phyloP scores from a whole-genome alignment of 2,329 filamentous ascomycete genomes.

The Corynespora cassiicola region DNA sequence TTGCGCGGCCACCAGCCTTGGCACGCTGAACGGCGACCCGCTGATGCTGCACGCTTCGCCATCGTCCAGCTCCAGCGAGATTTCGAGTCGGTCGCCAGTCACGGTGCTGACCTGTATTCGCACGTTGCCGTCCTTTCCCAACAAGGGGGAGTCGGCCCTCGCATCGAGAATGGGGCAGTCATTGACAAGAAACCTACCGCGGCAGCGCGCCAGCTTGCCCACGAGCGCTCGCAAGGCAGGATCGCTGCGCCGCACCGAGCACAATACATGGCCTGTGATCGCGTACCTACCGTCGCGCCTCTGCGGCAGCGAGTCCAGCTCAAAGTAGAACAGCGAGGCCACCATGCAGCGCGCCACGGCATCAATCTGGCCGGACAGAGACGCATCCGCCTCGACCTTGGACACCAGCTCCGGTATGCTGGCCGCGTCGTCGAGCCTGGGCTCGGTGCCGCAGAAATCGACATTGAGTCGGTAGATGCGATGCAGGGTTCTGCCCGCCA shows the following conservation, averaged over 20 bases:
- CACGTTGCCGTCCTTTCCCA: no score
- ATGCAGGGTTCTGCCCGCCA: conserved; percentile 2
- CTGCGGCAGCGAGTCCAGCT: conserved; percentile 12
- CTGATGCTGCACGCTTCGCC: no score
- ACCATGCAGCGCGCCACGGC: conserved; percentile 11
- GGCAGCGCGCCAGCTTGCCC: no score
- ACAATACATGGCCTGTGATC: conserved; percentile 6
- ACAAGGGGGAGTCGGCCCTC: no score
- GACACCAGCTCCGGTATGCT: conserved; percentile 12
- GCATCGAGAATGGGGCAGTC: no score
- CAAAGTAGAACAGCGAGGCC: conserved; percentile 19
- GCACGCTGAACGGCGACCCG: no score
- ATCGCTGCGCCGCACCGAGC: conserved; percentile 2
- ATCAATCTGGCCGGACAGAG: conserved; percentile 11
- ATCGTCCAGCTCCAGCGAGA: no score
- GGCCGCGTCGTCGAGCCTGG: conserved; percentile 14
- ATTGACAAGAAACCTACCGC: no score
- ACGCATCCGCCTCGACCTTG: conserved; percentile 12
- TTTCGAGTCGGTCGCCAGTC: no score
- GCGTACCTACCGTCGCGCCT: conserved; percentile 10
- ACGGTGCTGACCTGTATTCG: no score
- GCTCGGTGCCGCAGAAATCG: conserved; percentile 8
- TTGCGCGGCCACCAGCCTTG: no score
- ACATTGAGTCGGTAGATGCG: conserved; percentile 10
- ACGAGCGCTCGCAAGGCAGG: conserved; percentile 5